Base-by-base conservation (phyloP, 768 basidiomycete genomes). In the Mycena floridula region DNA sequence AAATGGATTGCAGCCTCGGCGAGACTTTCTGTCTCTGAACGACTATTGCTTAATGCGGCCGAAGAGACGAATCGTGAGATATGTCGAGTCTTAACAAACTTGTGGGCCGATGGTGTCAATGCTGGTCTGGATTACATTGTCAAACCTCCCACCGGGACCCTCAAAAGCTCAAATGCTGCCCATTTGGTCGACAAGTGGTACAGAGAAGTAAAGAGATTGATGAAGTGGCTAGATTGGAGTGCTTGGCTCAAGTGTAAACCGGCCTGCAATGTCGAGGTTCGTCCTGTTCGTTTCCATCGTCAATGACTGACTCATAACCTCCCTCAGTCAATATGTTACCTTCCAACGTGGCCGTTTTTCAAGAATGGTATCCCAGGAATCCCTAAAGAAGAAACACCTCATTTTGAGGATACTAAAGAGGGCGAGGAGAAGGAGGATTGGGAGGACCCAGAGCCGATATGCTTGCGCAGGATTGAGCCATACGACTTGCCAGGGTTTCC, bases 181-280 rank as follows among this genome's bases (percentile, higher is more conserved):
- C 28, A 51, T 22, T 22, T 65, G 35, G 27, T 59, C 15, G 20
- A 21, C 8, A 25, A 41, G 4, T 78, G 76, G 76, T 53, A 43
- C 7, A 37, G 26, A 18, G 61, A 66, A 8, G 38, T 73, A 21
- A 47, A 60, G 6, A 47, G 41, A 2, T 50, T 79, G 20, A 73
- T 77, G 66, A 37, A 27, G 0, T 79, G 77, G 77, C 56, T 79
- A 0, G 77, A 72, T 47, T 80, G 77, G 77, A 66, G 58, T 28
- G 54, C 65, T 7, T 79, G 77, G 76, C 51, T 68, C 2, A 71
- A 60, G 35, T 79, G 77, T 41, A 56, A 54, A 3, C 75, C 76
- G 21, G 63, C 54, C 1, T 80, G 78, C 57, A 53, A 52, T 7
- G 56, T 59, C 24, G 69, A 76, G 61, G 76, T 77, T 39, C 2